A percentile compares a stretch with the other conserved stretches of the same genome.
phyloP scores from a whole-genome alignment of 805 yeast genomes.

The Millerozyma acaciae region DNA sequence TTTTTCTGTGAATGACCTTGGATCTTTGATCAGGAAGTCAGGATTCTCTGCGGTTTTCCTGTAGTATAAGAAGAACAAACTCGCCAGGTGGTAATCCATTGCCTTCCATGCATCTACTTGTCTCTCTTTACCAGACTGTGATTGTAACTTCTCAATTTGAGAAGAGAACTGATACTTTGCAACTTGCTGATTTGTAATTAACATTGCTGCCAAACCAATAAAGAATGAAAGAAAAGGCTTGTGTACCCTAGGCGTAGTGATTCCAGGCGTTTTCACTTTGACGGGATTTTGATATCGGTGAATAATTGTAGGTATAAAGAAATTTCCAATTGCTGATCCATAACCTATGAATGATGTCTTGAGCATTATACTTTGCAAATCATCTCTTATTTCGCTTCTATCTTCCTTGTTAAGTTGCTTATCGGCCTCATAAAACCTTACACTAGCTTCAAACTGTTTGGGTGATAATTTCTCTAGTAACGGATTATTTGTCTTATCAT shows the following conservation, averaged over 20 bases:
- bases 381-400: conserved; percentile 26
- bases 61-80: conserved; percentile 45
- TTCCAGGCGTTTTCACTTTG: conserved; percentile 1
- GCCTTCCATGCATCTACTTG: conserved; percentile 32
- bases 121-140: conserved; percentile 9
- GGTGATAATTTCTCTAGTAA: conserved; percentile 25
- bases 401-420: conserved; percentile 28
- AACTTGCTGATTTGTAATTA: conserved; percentile 22
- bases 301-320: conserved; percentile 29
- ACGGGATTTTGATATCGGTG: conserved; percentile 7
- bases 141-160: conserved; percentile 14
- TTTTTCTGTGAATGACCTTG: conserved; percentile 32
- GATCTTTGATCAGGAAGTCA: conserved; percentile 51
- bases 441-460: conserved; percentile 34
- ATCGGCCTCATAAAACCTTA: conserved; percentile 40
- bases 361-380: conserved; percentile 23
- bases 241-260: conserved; percentile 14
- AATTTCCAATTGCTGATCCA: conserved; percentile 22
- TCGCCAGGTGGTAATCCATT: conserved; percentile 33
- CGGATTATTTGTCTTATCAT: conserved; percentile 18
- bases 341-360: conserved; percentile 23
- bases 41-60: conserved; percentile 49
- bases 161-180: conserved; percentile 20
- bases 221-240: conserved; percentile 32
- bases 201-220: conserved; percentile 25